phyloP scores from a whole-genome alignment of 352 stramenopile genomes.

The Phytophthora lateralis region DNA sequence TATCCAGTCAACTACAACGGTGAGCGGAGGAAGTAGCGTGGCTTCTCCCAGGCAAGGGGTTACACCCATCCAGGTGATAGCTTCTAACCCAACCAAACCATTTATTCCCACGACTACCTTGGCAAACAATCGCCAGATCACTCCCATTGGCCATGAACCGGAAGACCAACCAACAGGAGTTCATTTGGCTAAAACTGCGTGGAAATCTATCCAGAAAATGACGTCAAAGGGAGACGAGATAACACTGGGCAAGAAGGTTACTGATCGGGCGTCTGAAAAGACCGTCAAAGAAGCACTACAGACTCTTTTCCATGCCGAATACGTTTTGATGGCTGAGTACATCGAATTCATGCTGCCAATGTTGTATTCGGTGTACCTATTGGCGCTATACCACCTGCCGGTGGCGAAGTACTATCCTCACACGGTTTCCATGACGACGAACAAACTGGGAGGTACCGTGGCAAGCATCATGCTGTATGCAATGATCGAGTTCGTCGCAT shows the following conservation, averaged over 20 bases:
- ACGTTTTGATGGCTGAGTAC: constrained; percentile 23
- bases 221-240: not conserved
- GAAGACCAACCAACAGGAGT: too few relatives aligned
- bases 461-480: constrained; percentile 12
- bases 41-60: too few relatives aligned
- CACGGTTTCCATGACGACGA: constrained; percentile 3
- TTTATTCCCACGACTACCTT: too few relatives aligned
- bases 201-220: not conserved
- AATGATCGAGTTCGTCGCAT: constrained; percentile 13
- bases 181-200: too few relatives aligned
- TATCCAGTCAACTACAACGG: too few relatives aligned
- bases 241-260: not conserved
- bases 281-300: constrained; percentile 5
- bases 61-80: too few relatives aligned
- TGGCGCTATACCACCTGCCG: constrained; percentile 5
- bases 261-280: too few relatives aligned
- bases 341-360: constrained; percentile 19
- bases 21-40: not conserved
- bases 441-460: not conserved
- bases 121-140: too few relatives aligned
- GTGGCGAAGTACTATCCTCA: constrained; percentile 25
- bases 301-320: constrained; percentile 17
- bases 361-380: constrained; percentile 12
- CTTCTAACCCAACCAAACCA: too few relatives aligned
- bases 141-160: too few relatives aligned